Base-by-base conservation (phyloP, 2,329 filamentous ascomycete species). In the Alternaria ethzedia region DNA sequence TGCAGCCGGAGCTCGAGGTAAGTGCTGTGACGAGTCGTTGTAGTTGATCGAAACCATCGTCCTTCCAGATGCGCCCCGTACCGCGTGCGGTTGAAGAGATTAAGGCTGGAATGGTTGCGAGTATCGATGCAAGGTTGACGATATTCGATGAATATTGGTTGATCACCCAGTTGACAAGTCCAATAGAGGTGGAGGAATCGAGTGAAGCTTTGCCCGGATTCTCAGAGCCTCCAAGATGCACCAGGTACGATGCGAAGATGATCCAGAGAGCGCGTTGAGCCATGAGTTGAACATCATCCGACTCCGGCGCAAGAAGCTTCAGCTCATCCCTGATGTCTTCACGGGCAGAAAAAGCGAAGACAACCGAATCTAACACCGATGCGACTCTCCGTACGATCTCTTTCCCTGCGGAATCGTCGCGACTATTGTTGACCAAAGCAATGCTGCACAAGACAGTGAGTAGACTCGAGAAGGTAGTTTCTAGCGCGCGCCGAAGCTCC, bases 391-490 rank as follows among this genome's bases (percentile, higher is more conserved):
- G 57, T 5, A 68, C 58, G 4, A 71, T 67, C 4, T 23, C 46
- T 36, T 67, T 56, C 5, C 69, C 71, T 4, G 65, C 49, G 21
- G 13, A 7, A 17, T 75, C 66, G 4, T 74, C 70, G 12, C 63
- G 70, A 41, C 64, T 63, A 25, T 47, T 65, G 49, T 73, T 74
- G 46, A 69, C 72, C 10, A 78, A 70, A 4, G 72, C 70, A 55
- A 79, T 77, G 51, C 77, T 78, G 55, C 72, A 74, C 41, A 80
- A 32, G 12, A 80, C 66, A 2, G 77, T 79, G 21, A 79, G 56
- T 8, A 80, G 68, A 55, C 76, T 79, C 3, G 75, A 78, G 61
- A 72, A 78, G 2, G 78, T 79, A 4, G 75, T 79, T 36, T 74
- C 70, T 11, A 80, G 57, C 12, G 78, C 78, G n/a, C 74, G 66